Base-by-base conservation (phyloP, 306 rosid genomes). In the Quercus variabilis region DNA sequence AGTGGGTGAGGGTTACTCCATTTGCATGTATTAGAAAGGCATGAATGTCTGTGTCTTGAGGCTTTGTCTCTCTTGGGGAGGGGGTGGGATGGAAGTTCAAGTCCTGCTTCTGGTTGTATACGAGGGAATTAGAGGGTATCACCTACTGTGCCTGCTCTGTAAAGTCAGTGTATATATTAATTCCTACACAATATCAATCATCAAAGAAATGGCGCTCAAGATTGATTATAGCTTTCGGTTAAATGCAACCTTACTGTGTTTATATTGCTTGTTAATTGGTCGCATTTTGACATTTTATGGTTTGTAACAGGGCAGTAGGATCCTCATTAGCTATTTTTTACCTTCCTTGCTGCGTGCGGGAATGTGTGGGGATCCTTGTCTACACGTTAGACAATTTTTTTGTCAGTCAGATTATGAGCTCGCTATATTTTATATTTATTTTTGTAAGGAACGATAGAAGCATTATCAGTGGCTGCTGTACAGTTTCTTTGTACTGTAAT, bases 1-100 rank as follows among this genome's bases (percentile, higher is more conserved):
- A 91, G 92, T 88, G 92, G 79, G 87, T 76, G 92, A 80, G 86
- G 83, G 88, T 87, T 77, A 54, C 81, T 90, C 81, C 89, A 65
- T 83, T 87, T 80, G 55, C 84, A 49, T 88, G 91, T 85, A 75
- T 72, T 83, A 60, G 85, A 82, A 73, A 82, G 92, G 79, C 82
- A 65, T 85, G 81, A 68, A 55, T 84, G 82, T 76, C 69, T 55
- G 68, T 82, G 60, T 65, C 60, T n/a, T 63, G 74, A 76, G 69
- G 43, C 35, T 46, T 49, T 33, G 78, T 52, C 25, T 79, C 55
- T 64, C 9, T 33, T 41, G 23, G 15, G 46, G 55, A 80, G 75
- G 74, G 68, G 78, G 56, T 31, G 60, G 67, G 69, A 60, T 68
- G 49, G 84, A 80, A 80, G 88, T 83, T 72, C 81, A 80, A 80